phyloP scores from a whole-genome alignment of 495 filamentous ascomycete species.

The Hyaloscypha variabilis region DNA sequence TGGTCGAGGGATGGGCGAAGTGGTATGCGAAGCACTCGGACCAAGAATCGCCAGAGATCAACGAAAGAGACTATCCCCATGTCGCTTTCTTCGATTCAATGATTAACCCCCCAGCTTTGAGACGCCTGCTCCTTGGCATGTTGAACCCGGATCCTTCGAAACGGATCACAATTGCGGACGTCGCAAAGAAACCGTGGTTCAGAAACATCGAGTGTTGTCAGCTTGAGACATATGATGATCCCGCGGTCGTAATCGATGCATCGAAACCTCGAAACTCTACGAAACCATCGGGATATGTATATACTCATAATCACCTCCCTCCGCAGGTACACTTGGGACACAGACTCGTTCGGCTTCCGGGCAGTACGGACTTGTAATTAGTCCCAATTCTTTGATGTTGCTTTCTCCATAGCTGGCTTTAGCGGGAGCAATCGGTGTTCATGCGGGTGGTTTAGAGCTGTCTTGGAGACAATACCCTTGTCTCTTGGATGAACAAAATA shows the following conservation, averaged over 20 bases:
- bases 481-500: not conserved
- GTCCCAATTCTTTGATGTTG: too few relatives aligned
- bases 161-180: constrained; percentile 65
- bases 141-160: constrained; percentile 69
- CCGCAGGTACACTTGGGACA: constrained; percentile 15
- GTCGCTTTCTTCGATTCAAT: constrained; percentile 44
- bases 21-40: constrained; percentile 57
- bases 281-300: constrained; percentile 22
- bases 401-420: constrained; percentile 9
- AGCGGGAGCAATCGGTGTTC: constrained; percentile 16
- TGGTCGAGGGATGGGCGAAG: constrained; percentile 64
- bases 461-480: not conserved
- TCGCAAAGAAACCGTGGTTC: constrained; percentile 63
- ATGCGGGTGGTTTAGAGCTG: not conserved
- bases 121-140: constrained; percentile 72
- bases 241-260: constrained; percentile 49
- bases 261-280: constrained; percentile 29
- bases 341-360: constrained; percentile 25
- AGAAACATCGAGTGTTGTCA: constrained; percentile 74
- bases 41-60: constrained; percentile 37
- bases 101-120: constrained; percentile 46
- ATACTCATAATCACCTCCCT: constrained; percentile 32
- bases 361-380: constrained; percentile 26
- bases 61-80: constrained; percentile 57
- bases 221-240: constrained; percentile 59